Percentiles rank a stretch among this genome's conserved stretches.
These are phyloP conservation scores for Aspergillus sp. DNA, from an alignment of 2,329 filamentous ascomycete species.

Conservation along the genomic window DNA sequence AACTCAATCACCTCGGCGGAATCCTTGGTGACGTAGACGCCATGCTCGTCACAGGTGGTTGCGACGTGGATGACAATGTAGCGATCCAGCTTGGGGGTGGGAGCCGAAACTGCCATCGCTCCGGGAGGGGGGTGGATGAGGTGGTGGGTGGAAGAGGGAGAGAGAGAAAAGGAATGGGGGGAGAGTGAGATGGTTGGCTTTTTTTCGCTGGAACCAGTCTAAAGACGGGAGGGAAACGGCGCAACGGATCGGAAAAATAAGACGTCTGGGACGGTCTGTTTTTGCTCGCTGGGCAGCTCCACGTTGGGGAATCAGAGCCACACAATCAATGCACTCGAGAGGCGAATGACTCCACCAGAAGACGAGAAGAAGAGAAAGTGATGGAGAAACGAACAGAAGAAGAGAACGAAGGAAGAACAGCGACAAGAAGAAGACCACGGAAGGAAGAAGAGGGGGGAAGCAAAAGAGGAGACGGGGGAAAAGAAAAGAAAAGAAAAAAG, in stretches of 20 bases:
- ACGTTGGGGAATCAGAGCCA: conserved; percentile 1
- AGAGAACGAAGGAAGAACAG: conserved; percentile 14
- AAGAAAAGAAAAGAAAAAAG: conserved; percentile 23
- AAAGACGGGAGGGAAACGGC: background rate
- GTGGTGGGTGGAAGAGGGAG: conserved; percentile 14
- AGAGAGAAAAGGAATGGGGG: conserved; percentile 14
- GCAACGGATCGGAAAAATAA: conserved; percentile 20
- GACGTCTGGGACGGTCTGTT: too few species aligned
- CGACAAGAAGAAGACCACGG: conserved; percentile 16
- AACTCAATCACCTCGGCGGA: conserved; percentile 99
- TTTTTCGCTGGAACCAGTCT: background rate
- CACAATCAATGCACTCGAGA: conserved; percentile 5
- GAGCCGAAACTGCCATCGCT: conserved; percentile 46
- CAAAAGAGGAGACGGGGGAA: conserved; percentile 27
- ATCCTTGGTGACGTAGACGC: conserved; percentile 98
- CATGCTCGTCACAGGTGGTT: conserved; percentile 98
- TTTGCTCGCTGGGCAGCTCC: background rate
- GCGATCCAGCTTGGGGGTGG: conserved; percentile 79
- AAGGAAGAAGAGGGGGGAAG: conserved; percentile 19
- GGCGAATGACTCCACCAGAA: too few species aligned
- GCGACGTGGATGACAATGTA: conserved; percentile 98
- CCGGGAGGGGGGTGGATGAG: conserved; percentile 22
- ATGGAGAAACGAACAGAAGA: conserved; percentile 13
- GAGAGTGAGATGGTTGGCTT: background rate
- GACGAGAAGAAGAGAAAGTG: conserved; percentile 19